Evolutionary conservation across 495 filamentous ascomycete species (phyloP), one percentile per base, ranked within the genome.

Genomic region (Pyronema domesticum): DNA sequence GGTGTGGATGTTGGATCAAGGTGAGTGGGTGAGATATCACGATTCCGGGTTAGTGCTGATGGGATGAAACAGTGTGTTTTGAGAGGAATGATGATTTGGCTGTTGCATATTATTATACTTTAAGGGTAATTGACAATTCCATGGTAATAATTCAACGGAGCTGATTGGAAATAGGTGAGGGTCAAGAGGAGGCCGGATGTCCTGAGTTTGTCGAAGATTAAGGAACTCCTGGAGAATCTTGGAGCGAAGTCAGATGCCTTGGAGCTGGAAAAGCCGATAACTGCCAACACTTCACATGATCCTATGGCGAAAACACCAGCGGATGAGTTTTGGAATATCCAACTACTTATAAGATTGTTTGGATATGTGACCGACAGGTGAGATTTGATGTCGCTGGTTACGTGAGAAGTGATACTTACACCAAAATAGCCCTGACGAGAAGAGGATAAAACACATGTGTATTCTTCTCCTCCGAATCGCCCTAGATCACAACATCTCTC

Each of bases 1-100:
- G 18, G 47, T 71, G 15, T 95, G 87, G 87, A 74, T 89, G 3
- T 69, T 93, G 9, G 69, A 79, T 40, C 78, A 86, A 57, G 61
- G 77, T 77, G 37, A 70, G 65, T 30, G 7, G 17, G 23, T 36
- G 18, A 40, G 23, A 30, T 30, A 30, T 30, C 23, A 30, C 5
- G 23, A 30, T 30, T 30, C 23, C 23, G 23, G 23, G 23, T 30
- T 30, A 30, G 23, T 30, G 23, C 23, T 30, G 1, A 30, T 30
- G 23, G 23, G 5, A 5, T 30, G 23, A 35, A 46, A 49, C 30
- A 79, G 71, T 81, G n/a, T 74, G 76, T 46, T 61, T 69, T 9
- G 81, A 85, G 59, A 69, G 68, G 40, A 74, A 74, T 39, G 75
- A 77, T 33, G 76, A 77, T 54, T 68, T 91, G 35, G 75, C 79